These are phyloP conservation scores for Lentinula aciculospora DNA, from an alignment of 768 basidiomycete genomes.

Conservation along the genomic window DNA sequence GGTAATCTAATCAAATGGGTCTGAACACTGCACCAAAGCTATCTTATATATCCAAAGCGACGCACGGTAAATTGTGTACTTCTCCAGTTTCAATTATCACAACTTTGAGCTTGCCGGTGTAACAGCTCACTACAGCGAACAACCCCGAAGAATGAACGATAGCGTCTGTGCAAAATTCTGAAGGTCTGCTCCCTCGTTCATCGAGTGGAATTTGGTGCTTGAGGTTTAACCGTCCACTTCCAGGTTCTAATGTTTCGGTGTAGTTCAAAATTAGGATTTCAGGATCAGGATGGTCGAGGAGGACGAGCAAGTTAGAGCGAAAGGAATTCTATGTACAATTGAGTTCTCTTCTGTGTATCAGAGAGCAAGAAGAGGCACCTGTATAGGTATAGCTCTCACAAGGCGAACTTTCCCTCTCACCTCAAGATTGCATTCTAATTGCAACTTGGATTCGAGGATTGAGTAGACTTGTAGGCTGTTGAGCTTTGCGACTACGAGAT, in stretches of 20 bases:
- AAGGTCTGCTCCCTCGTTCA: conserved; percentile 50
- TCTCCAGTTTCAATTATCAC: conserved; percentile 50
- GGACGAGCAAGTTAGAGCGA: conserved; percentile 51
- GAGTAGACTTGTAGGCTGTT: conserved; percentile 67
- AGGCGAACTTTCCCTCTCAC: conserved; percentile 65
- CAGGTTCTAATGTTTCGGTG: conserved; percentile 25
- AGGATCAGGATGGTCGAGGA: conserved; percentile 75
- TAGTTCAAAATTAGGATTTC: conserved; percentile 62
- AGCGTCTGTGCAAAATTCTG: conserved; percentile 70
- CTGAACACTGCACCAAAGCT: no score
- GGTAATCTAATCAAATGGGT: conserved; percentile 36
- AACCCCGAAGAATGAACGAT: conserved; percentile 60
- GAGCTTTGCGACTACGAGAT: conserved; percentile 65
- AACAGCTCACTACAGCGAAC: conserved; percentile 59
- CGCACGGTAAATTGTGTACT: conserved; percentile 64
- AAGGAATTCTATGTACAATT: conserved; percentile 22
- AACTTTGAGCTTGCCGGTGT: conserved; percentile 65
- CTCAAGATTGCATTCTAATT: conserved; percentile 52
- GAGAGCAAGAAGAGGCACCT: conserved; percentile 37
- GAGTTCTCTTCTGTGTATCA: not conserved
- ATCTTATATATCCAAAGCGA: conserved; percentile 11
- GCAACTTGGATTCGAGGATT: conserved; percentile 52
- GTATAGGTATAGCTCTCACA: conserved; percentile 48
- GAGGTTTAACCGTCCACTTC: conserved; percentile 28
- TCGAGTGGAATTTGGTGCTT: conserved; percentile 46